These are phyloP conservation scores for Phytophthora tentaculata DNA, from an alignment of 352 stramenopile genomes.

Conservation along the genomic window DNA sequence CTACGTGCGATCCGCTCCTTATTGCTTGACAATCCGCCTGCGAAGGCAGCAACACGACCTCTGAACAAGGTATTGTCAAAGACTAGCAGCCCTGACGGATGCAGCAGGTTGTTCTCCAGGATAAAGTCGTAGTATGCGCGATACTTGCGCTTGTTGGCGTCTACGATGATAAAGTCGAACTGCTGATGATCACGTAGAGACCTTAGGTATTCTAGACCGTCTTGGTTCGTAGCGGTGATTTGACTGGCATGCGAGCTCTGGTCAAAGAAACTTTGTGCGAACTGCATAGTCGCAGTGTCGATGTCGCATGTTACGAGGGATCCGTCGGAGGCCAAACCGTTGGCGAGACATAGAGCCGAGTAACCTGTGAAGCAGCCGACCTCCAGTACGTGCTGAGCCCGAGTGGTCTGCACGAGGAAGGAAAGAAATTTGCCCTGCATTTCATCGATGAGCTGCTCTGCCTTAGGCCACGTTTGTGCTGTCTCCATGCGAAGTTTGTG, in stretches of 20 bases:
- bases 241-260: slow-evolving; percentile 42
- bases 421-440: slow-evolving; percentile 65
- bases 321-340: slow-evolving; percentile 38
- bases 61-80: slow-evolving; percentile 96
- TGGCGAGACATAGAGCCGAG: slow-evolving; percentile 89
- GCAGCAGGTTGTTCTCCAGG: slow-evolving; percentile 70
- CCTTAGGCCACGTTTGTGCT: slow-evolving; percentile 44
- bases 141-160: slow-evolving; percentile 94
- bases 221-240: slow-evolving; percentile 46
- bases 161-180: slow-evolving; percentile 96
- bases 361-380: slow-evolving; percentile 96
- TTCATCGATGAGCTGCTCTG: slow-evolving; percentile 66
- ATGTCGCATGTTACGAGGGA: slow-evolving; percentile 69
- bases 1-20: slow-evolving; percentile 70
- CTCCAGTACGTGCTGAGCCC: slow-evolving; percentile 86
- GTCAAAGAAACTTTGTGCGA: slow-evolving; percentile 59
- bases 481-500: slow-evolving; percentile 51
- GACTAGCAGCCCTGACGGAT: slow-evolving; percentile 78
- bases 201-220: slow-evolving; percentile 54
- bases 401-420: slow-evolving; percentile 81
- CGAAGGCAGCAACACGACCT: slow-evolving; percentile 85
- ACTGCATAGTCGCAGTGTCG: slow-evolving; percentile 49
- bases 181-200: slow-evolving; percentile 29
- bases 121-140: slow-evolving; percentile 89
- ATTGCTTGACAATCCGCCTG: slow-evolving; percentile 37